A percentile compares a stretch with the other conserved stretches of the same genome.
These are phyloP conservation scores for Pichia sp. DNA, from an alignment of 1,139 yeast genomes.

Conservation along the genomic window DNA sequence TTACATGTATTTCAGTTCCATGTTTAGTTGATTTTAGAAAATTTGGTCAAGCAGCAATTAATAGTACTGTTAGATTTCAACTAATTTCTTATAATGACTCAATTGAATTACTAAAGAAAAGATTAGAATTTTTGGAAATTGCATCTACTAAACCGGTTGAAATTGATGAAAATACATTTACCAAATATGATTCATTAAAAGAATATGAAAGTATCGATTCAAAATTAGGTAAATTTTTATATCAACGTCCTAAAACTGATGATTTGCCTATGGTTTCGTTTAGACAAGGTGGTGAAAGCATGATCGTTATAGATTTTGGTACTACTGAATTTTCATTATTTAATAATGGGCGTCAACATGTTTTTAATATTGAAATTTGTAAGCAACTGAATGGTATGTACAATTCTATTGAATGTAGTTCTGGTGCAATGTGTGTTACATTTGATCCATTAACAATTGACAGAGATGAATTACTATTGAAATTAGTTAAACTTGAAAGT, in stretches of 20 bases:
- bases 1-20: slow-evolving; percentile 32
- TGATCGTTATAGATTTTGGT: slow-evolving; percentile 33
- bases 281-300: slow-evolving; percentile 33
- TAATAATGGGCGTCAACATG: slow-evolving; percentile 33
- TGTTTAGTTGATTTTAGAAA: slow-evolving; percentile 34
- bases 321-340: slow-evolving; percentile 28
- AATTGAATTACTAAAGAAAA: slow-evolving; percentile 22
- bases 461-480: slow-evolving; percentile 24
- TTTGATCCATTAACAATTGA: slow-evolving; percentile 27
- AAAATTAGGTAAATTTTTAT: slow-evolving; percentile 23
- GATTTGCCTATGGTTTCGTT: slow-evolving; percentile 25
- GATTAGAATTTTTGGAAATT: slow-evolving; percentile 23
- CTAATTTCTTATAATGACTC: slow-evolving; percentile 29
- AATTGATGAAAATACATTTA: slow-evolving; percentile 15
- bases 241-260: slow-evolving; percentile 15
- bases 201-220: slow-evolving; percentile 19
- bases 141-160: slow-evolving; percentile 20
- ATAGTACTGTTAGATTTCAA: slow-evolving; percentile 27
- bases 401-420: slow-evolving; percentile 27
- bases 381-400: slow-evolving; percentile 14
- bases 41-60: slow-evolving; percentile 33
- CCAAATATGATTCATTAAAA: slow-evolving; percentile 20
- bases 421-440: slow-evolving; percentile 30
- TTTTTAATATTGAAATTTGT: slow-evolving; percentile 17
- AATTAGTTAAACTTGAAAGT: slow-evolving; percentile 26